These are phyloP conservation scores for Fremontodendron californicum DNA, from an alignment of 345 rosid genomes.

Conservation along the genomic window DNA sequence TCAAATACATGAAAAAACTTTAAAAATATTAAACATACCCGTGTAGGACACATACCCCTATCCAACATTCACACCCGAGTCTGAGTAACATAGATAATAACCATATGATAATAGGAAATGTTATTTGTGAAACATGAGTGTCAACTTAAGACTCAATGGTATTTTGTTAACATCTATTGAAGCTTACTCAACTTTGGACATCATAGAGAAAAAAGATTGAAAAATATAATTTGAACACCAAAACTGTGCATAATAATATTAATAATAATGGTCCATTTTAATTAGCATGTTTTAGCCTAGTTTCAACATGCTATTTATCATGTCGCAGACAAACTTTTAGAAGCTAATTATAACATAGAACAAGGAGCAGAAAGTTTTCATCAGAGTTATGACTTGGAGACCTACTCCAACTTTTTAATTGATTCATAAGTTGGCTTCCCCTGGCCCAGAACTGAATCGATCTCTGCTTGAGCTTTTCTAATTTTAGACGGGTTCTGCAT, in stretches of 20 bases:
- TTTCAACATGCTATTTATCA: not conserved
- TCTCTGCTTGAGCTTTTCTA: conserved; percentile 83
- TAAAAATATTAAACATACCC: too few relatives aligned
- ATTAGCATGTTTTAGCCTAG: not conserved
- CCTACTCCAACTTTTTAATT: conserved; percentile 74
- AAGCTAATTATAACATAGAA: not conserved
- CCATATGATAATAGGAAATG: not conserved
- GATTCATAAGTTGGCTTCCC: conserved; percentile 59
- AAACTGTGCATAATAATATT: not conserved
- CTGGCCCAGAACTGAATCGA: conserved; percentile 71
- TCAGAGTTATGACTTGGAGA: conserved; percentile 14
- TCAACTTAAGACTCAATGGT: not conserved
- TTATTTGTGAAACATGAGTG: not conserved
- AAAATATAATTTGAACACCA: not conserved
- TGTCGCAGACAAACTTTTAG: not conserved
- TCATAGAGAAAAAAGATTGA: not conserved
- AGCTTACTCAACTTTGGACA: not conserved
- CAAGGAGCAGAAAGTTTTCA: not conserved
- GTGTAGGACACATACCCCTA: too few relatives aligned
- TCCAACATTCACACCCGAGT: too few relatives aligned
- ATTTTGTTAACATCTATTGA: not conserved
- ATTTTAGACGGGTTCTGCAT: conserved; percentile 72
- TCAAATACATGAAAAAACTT: too few relatives aligned
- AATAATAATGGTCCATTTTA: not conserved
- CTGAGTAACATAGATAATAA: too few relatives aligned